A percentile compares a stretch with the other conserved stretches of the same genome.
phyloP scores from a whole-genome alignment of 495 filamentous ascomycete species.

The Podospora conica region DNA sequence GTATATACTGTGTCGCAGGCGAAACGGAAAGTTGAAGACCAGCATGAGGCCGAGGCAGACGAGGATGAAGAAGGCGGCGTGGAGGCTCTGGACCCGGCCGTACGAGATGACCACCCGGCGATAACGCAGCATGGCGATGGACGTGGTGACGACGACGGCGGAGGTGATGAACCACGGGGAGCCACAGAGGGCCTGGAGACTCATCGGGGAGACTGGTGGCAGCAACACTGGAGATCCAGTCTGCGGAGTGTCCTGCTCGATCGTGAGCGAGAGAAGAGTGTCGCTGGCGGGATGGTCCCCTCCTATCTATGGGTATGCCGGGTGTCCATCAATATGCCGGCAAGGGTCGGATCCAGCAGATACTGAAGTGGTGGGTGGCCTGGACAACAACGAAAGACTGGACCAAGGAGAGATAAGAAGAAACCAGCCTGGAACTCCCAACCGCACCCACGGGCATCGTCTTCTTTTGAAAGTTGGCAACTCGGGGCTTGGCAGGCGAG shows the following conservation, averaged over 20 bases:
- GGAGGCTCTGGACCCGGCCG: neutral
- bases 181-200: neutral
- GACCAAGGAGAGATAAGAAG: neutral
- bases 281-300: too few relatives aligned
- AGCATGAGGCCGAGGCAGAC: neutral
- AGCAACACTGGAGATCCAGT: neutral
- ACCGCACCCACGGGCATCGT: neutral
- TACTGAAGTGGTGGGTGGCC: neutral
- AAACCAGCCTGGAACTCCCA: neutral
- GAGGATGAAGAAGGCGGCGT: neutral
- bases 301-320: neutral
- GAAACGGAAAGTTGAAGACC: conserved; percentile 13
- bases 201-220: neutral
- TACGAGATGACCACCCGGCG: neutral
- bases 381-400: neutral
- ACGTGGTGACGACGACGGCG: neutral
- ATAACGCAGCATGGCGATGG: neutral
- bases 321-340: neutral
- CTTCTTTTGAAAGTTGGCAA: conserved; percentile 4
- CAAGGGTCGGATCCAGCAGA: neutral
- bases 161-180: neutral
- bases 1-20: conserved; percentile 11
- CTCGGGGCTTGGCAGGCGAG: conserved; percentile 10
- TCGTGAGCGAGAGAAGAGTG: too few relatives aligned
- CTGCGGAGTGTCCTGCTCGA: too few relatives aligned